Conservation (phyloP, 2,329 filamentous ascomycete genomes). For the Fusarium sp. region DNA sequence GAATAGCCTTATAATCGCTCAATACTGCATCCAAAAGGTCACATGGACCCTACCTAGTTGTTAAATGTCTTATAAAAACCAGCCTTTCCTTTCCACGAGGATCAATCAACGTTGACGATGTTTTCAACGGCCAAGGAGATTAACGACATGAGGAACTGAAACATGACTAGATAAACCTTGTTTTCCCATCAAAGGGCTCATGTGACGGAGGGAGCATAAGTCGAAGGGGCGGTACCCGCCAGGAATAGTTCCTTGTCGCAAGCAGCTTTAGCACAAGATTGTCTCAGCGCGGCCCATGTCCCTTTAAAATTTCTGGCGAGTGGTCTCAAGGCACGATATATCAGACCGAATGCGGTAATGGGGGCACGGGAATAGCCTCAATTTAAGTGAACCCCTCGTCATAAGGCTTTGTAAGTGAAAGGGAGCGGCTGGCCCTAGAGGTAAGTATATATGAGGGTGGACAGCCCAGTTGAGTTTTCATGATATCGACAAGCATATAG, state of each 20-base stretch:
- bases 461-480: slow-evolving; percentile 2
- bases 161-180: slow-evolving; percentile 5
- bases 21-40: background rate
- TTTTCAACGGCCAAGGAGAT: slow-evolving; percentile 14
- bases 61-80: slow-evolving; percentile 34
- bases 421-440: slow-evolving; percentile 26
- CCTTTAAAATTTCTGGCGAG: slow-evolving; percentile 29
- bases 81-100: slow-evolving; percentile 24
- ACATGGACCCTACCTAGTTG: slow-evolving; percentile 6
- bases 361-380: slow-evolving; percentile 7
- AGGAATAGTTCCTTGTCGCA: slow-evolving; percentile 28
- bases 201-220: slow-evolving; percentile 33
- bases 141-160: slow-evolving; percentile 21
- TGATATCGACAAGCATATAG: slow-evolving; percentile 18
- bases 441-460: slow-evolving; percentile 40
- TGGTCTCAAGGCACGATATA: slow-evolving; percentile 11
- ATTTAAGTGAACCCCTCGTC: slow-evolving; percentile 19
- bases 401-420: slow-evolving; percentile 29
- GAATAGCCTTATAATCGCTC: background rate
- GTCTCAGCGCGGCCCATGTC: slow-evolving; percentile 37
- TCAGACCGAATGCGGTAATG: slow-evolving; percentile 25
- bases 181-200: slow-evolving; percentile 1
- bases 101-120: slow-evolving; percentile 14
- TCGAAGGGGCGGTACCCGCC: slow-evolving; percentile 35
- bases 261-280: slow-evolving; percentile 23